Evolutionary conservation across 2,329 filamentous ascomycete species (phyloP), one percentile per base, ranked within the genome.

Genomic region (Fusarium sacchari): DNA sequence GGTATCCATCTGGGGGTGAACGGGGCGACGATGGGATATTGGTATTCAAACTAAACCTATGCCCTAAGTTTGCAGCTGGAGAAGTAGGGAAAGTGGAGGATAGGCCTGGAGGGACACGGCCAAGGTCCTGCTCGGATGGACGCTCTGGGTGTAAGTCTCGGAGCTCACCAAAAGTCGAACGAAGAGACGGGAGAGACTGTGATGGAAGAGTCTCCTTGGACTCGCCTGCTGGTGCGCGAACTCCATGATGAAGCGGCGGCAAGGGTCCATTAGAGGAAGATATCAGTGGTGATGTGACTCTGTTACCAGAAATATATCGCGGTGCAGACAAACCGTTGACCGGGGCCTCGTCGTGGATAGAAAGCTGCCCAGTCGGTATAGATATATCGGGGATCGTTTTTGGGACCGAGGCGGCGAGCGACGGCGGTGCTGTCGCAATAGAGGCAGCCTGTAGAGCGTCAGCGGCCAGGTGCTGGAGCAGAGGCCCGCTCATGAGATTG

Each of bases 1-100:
- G 80, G 66, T 84, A 87, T 24, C 77, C 79, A 24, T 88, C 86
- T 58, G 85, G 83, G 22, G 87, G 86, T 7, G 87, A 89, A 20
- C 86, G 82, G 4, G 87, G 87, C 17, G 88, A 86, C 26, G 87
- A 82, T 26, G 76, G 69, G 64, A 80, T 79, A 37, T 72, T 74
- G 17, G 72, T 71, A 14, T 79, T 56, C 46, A 83, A 77, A 18
- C 79, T 78, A 69, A 80, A 81, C 67, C 75, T 81, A 57, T 73
- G 64, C 24, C 67, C 67, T 30, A 69, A 78, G 42, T 78, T 79
- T 60, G 75, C 73, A 52, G 67, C 72, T 14, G 84, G 80, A 20
- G 85, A 82, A 37, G 79, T 75, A 34, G 80, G 70, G 67, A 79
- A 83, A 30, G 68, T 60, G n/a, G 76, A 62, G 39, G 64, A 63